Evolutionary conservation across 805 yeast genomes (phyloP), one percentile per base, ranked within the genome.

Genomic region (Saturnispora sekii): DNA sequence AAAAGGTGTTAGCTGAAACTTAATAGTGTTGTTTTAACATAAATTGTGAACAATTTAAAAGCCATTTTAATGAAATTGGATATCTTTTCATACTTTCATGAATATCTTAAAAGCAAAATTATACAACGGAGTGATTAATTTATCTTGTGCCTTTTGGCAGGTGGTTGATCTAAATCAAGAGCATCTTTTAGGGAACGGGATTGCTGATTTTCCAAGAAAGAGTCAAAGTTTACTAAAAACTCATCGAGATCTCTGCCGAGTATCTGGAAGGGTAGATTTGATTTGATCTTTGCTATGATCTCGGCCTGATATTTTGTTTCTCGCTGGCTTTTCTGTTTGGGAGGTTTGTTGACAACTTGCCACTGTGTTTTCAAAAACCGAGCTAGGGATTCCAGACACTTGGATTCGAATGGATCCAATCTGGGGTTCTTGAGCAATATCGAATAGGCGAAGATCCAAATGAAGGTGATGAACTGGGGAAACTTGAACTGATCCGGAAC

Each of bases 401-500:
- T 46, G 11, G 51, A 18, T 30, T 61, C 60, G n/a, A 51, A 40
- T 3, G 33, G 43, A 31, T 36, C 42, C 30, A 50, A 17, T 8
- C 16, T 10, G 3, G 6, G 30, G 15, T 30, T 12, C 10, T 31
- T 29, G 21, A 18, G 11, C 29, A 34, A 43, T 43, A 26, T 48
- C 36, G 56, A 72, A 63, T 67, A 69, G 8, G 79, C 79, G 3
- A 84, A 68, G 10, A 79, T 65, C 87, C 90, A 82, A 61, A 87
- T 62, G 4, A 84, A 78, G 48, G 68, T 73, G 48, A 77, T 72
- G 57, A 88, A 87, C 60, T 73, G 70, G 0, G 97, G 96, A 54
- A 84, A 87, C 41, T 85, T 70, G 63, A 81, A 88, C 53, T 77
- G 77, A 41, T 76, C 70, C 0, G 88, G 88, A 4, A 88, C 96